Percentiles rank a stretch among this genome's conserved stretches.
Conservation (phyloP, 2,329 filamentous ascomycete species). For the Penicillium sp. region DNA sequence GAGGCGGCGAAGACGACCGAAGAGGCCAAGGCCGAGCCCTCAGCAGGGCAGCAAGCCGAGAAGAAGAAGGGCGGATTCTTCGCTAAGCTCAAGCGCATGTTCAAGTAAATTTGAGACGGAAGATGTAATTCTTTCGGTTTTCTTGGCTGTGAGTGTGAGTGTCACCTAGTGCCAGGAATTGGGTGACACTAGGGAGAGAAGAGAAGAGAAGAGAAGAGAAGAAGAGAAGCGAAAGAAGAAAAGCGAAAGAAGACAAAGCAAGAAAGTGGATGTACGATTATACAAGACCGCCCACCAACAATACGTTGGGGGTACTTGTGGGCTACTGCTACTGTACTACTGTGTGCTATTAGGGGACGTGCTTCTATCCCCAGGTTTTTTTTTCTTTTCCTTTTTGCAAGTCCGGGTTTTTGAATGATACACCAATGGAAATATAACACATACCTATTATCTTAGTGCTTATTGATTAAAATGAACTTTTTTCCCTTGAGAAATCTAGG, state of each 20-base stretch:
- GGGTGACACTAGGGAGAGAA: not conserved
- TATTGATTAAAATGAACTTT: slow-evolving; percentile 21
- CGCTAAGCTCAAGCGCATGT: slow-evolving; percentile 28
- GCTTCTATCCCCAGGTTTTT: slow-evolving; percentile 12
- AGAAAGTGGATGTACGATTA: slow-evolving; percentile 28
- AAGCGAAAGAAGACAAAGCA: slow-evolving; percentile 3
- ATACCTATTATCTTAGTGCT: slow-evolving; percentile 19
- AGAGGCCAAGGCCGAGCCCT: slow-evolving; percentile 8
- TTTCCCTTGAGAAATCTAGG: slow-evolving; percentile 3
- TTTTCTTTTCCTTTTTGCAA: slow-evolving; percentile 10
- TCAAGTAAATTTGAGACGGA: slow-evolving; percentile 16
- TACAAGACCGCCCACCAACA: slow-evolving; percentile 5
- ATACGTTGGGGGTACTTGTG: not conserved
- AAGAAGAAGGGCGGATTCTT: slow-evolving; percentile 43
- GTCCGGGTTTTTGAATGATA: slow-evolving; percentile 27
- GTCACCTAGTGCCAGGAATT: not conserved
- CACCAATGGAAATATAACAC: slow-evolving; percentile 31
- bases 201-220: slow-evolving; percentile 1
- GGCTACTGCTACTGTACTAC: not conserved
- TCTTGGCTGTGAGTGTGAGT: not conserved
- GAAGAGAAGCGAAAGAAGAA: not conserved
- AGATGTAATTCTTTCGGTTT: not conserved
- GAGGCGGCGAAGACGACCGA: slow-evolving; percentile 10
- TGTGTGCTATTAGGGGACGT: slow-evolving; percentile 8
- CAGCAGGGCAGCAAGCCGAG: slow-evolving; percentile 43